Percentiles rank a stretch among this genome's conserved stretches.
phyloP scores from a whole-genome alignment of 192 early-diverging fungal genomes.

The Phlyctochytrium bullatum region DNA sequence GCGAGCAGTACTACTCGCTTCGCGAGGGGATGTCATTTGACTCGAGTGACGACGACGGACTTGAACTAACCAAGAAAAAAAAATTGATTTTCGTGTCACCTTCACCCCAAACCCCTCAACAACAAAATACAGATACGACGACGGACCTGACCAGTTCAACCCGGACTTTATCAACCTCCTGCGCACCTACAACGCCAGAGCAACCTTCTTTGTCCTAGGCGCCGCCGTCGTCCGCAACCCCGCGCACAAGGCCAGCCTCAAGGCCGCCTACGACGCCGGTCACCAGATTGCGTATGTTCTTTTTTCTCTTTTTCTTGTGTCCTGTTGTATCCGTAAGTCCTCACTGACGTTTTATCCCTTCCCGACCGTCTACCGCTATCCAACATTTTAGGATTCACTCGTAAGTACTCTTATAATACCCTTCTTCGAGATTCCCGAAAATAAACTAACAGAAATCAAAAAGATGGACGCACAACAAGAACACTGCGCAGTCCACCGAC shows the following conservation, averaged over 20 bases:
- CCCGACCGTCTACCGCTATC: no score
- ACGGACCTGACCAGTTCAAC: constrained; percentile 13
- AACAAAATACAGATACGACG: constrained; percentile 21
- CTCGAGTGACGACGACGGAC: no score
- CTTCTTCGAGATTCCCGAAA: neutral
- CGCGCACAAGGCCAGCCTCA: constrained; percentile 38
- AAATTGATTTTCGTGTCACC: no score
- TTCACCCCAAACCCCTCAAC: no score
- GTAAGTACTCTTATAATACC: neutral
- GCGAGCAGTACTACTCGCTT: no score
- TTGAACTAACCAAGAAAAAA: no score
- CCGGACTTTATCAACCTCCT: constrained; percentile 1
- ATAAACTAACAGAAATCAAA: neutral
- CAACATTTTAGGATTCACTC: neutral
- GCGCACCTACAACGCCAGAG: constrained; percentile 24
- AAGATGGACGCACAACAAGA: constrained; percentile 13
- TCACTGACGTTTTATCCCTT: no score
- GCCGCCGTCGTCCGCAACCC: constrained; percentile 34
- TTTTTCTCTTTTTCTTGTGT: neutral
- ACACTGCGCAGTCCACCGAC: constrained; percentile 15
- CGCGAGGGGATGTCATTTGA: no score
- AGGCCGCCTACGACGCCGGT: constrained; percentile 48
- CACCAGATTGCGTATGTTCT: constrained; percentile 45
- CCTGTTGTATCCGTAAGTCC: no score
- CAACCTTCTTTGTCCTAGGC: constrained; percentile 57